These are phyloP conservation scores for Salix exigua DNA, from an alignment of 345 rosid species.

Conservation along the genomic window DNA sequence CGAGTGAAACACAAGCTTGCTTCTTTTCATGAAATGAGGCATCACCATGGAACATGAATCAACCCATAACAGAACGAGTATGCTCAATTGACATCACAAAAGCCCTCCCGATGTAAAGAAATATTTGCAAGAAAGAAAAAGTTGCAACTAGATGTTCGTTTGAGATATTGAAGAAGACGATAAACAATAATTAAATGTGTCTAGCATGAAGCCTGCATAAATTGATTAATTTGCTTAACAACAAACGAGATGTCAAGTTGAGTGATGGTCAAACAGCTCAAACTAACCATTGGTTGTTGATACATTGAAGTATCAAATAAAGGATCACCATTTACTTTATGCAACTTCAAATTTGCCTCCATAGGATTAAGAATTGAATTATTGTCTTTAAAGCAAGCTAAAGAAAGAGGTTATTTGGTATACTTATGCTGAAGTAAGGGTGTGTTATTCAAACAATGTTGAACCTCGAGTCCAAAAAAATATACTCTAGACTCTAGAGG, in stretches of 20 bases:
- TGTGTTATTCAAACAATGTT: background rate
- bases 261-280: background rate
- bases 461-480: background rate
- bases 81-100: background rate
- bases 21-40: background rate
- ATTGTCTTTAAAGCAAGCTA: background rate
- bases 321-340: background rate
- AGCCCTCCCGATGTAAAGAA: background rate
- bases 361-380: too few relatives aligned
- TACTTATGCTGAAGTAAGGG: background rate
- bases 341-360: background rate
- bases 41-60: background rate
- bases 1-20: background rate
- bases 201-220: background rate
- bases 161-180: background rate
- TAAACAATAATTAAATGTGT: background rate
- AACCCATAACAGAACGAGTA: too few relatives aligned
- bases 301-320: background rate
- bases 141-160: background rate
- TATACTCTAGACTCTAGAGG: too few relatives aligned
- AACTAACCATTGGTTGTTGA: background rate
- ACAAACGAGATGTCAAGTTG: background rate
- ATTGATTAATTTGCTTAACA: background rate
- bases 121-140: background rate
- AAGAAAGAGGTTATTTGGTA: background rate